A percentile compares a stretch with the other conserved stretches of the same genome.
These are phyloP conservation scores for Annulohypoxylon maeteangense DNA, from an alignment of 495 filamentous ascomycete species.

Conservation along the genomic window DNA sequence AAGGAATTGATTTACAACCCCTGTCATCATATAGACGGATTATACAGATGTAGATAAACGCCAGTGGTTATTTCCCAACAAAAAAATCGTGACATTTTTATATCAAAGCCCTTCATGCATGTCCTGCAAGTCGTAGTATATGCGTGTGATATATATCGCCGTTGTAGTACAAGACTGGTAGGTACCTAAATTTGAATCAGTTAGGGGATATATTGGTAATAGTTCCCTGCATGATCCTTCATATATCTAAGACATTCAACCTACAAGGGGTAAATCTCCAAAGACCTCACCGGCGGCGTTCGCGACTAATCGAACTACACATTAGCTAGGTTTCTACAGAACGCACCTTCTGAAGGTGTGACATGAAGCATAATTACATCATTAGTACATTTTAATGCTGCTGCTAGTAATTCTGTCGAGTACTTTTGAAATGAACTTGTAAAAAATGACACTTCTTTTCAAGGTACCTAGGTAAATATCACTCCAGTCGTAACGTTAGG, in stretches of 20 bases:
- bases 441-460: too few species aligned
- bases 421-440: too few species aligned
- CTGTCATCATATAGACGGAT: not conserved
- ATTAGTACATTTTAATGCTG: too few species aligned
- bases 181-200: not conserved
- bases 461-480: too few species aligned
- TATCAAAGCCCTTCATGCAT: not conserved
- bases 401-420: too few species aligned
- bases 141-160: not conserved
- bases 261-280: not conserved
- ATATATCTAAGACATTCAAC: too few species aligned
- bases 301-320: too few species aligned
- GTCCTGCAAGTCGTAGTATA: not conserved
- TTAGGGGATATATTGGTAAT: not conserved
- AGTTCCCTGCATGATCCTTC: not conserved
- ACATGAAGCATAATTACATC: too few species aligned
- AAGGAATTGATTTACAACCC: constrained; percentile 1
- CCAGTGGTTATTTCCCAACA: not conserved
- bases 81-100: not conserved
- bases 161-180: not conserved
- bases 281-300: not conserved
- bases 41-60: not conserved
- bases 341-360: too few species aligned
- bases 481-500: constrained; percentile 18
- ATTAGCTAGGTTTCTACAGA: too few species aligned